Evolutionary conservation across 73 alveolate genomes (phyloP).

Genomic region (Loxodes magnus): DNA sequence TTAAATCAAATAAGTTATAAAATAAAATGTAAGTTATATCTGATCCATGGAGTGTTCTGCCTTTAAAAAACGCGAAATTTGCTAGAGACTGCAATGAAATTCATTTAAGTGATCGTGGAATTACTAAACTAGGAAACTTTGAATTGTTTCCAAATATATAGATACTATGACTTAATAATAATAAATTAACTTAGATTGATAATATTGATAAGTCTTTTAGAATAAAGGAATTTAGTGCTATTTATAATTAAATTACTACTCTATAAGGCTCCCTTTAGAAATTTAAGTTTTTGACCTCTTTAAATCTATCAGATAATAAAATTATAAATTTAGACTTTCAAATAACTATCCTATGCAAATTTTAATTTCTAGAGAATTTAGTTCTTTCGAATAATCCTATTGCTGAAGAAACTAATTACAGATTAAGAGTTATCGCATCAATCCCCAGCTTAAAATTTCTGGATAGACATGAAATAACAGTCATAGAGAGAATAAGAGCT

Average conservation of each 20-base stretch:
- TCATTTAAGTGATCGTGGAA: slow-evolving; percentile 68
- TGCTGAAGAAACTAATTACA: slow-evolving; percentile 93
- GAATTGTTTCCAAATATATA: slow-evolving; percentile 86
- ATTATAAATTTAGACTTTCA: slow-evolving; percentile 78
- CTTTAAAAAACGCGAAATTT: slow-evolving; percentile 82
- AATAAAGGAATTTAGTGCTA: slow-evolving; percentile 68
- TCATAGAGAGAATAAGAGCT: slow-evolving; percentile 75
- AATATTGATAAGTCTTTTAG: slow-evolving; percentile 75
- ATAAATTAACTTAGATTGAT: slow-evolving; percentile 55
- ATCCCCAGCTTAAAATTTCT: slow-evolving; percentile 70
- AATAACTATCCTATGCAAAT: slow-evolving; percentile 49
- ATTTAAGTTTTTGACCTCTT: slow-evolving; percentile 79
- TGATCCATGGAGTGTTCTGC: slow-evolving; percentile 90
- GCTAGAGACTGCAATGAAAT: slow-evolving; percentile 89
- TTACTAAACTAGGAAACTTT: slow-evolving; percentile 60
- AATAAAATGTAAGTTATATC: too few species aligned
- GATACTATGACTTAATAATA: slow-evolving; percentile 86
- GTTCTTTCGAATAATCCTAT: too few species aligned
- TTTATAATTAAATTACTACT: slow-evolving; percentile 62
- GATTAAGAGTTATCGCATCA: slow-evolving; percentile 78
- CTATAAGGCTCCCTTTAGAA: slow-evolving; percentile 74
- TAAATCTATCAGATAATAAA: slow-evolving; percentile 62
- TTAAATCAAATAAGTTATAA: too few species aligned
- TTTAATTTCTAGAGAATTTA: slow-evolving; percentile 61
- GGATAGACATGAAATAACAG: slow-evolving; percentile 83